A percentile compares a stretch with the other conserved stretches of the same genome.
These are phyloP conservation scores for Leccinum boreale DNA, from an alignment of 768 basidiomycete species.

Conservation along the genomic window DNA sequence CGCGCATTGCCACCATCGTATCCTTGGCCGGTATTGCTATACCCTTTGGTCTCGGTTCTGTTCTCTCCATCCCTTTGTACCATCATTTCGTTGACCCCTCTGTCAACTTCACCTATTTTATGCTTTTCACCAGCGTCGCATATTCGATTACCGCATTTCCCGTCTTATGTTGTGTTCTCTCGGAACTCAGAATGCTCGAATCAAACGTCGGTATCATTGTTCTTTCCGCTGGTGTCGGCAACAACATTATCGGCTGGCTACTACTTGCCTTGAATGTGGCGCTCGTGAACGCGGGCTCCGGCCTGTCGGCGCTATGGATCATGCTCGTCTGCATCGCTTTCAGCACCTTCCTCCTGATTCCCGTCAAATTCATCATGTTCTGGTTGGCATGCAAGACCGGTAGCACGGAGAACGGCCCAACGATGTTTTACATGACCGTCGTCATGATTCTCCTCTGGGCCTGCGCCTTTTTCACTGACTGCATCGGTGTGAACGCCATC, in stretches of 20 bases:
- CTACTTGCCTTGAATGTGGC: slow-evolving; percentile 89
- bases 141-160: slow-evolving; percentile 88
- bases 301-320: slow-evolving; percentile 82
- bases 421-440: slow-evolving; percentile 84
- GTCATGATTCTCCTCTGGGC: slow-evolving; percentile 79
- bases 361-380: slow-evolving; percentile 54
- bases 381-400: slow-evolving; percentile 80
- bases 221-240: slow-evolving; percentile 87
- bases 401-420: slow-evolving; percentile 77
- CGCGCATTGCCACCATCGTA: slow-evolving; percentile 60
- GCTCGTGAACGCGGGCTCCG: slow-evolving; percentile 83
- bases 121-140: slow-evolving; percentile 92
- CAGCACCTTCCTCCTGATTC: slow-evolving; percentile 71
- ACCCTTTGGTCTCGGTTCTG: slow-evolving; percentile 85
- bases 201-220: slow-evolving; percentile 92
- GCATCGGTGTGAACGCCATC: slow-evolving; percentile 89
- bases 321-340: slow-evolving; percentile 79
- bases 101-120: slow-evolving; percentile 81
- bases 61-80: slow-evolving; percentile 54
- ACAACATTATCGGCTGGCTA: slow-evolving; percentile 85
- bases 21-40: slow-evolving; percentile 81
- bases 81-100: slow-evolving; percentile 57
- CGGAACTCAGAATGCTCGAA: slow-evolving; percentile 87
- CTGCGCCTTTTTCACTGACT: slow-evolving; percentile 89
- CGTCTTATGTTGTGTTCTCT: slow-evolving; percentile 81